Evolutionary conservation across 1,284 basidiomycete species (phyloP), one percentile per base, ranked within the genome.

Genomic region (Cryptococcus wingfieldii): DNA sequence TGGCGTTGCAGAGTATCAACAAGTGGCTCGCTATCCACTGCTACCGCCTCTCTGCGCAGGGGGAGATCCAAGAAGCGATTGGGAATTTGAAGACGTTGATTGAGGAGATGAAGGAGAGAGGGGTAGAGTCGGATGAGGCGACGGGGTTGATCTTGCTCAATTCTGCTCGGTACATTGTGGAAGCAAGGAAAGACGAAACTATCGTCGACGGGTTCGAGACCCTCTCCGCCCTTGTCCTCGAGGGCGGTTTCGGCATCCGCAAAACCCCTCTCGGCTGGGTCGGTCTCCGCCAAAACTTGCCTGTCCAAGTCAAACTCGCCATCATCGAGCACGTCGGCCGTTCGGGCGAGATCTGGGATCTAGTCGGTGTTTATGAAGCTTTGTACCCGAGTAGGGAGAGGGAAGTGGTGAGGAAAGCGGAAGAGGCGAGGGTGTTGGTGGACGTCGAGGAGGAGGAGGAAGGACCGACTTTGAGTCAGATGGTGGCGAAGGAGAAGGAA

Each of bases 61-160:
- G 27, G 14, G 59, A 60, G 14, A 46, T 60, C 5, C 25, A 31
- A 7, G 52, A 49, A 28, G 52, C 53, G 5, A 41, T 54, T 12
- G 52, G 54, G 23, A 43, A 28, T 5, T n/a, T 49, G 6, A 48
- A 38, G 25, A 31, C 53, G 27, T 41, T 60, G 5, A 49, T 60
- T 6, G 31, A 25, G 34, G 45, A 51, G 10, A 60, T 60, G 53
- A 55, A 60, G 44, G 49, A 48, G 19, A 31, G 27, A 39, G 50
- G 53, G 10, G 48, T 56, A 23, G 18, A 25, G 31, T 47, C 59
- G 5, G 50, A 44, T 38, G 49, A 50, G 16, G 42, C 39, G 9
- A 60, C 59, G n/a, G 55, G 49, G 10, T 47, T 57, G 47, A 47
- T 44, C 19, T 47, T 60, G 8, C 37, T 60, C 16, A 54, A 57